Base-by-base conservation (phyloP, 73 alveolate genomes). In the Tetrahymena borealis region DNA sequence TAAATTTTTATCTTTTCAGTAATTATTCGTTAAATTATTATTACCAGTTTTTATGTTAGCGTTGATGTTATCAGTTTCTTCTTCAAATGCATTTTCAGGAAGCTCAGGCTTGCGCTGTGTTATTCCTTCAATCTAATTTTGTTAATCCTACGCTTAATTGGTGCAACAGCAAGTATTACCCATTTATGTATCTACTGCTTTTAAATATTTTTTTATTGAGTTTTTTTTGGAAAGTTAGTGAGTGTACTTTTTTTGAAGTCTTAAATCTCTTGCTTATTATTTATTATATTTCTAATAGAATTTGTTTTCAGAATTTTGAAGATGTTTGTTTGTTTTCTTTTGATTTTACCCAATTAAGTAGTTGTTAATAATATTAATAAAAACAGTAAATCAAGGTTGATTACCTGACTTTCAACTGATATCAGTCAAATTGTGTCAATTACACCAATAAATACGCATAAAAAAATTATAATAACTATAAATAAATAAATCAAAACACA, bases 81-180 rank as follows among this genome's bases (percentile, higher is more conserved):
- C 85, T 24, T 60, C 85, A 60, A 60, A 60, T 60, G 85, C 85
- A 60, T 60, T 60, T 60, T 60, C 85, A 60, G 85, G 85, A 60
- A 60, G 85, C 85, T 60, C 85, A 60, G 85, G 85, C 10, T 60
- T 60, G 85, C 85, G 85, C 37, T 60, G 16, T 24, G 85, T 60
- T 60, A 60, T 60, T 60, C 85, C 85, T 60, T 60, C 85, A 24
- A 60, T 60, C 16, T 60, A 60, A 60, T 60, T 60, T 28, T 60
- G 15, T 9, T 60, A 60, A 60, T 60, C 85, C 28, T 60, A 60
- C 28, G 85, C 85, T 60, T 60, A 60, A 35, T 60, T 60, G 85
- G 85, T 60, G 28, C 85, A 60, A 60, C 85, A 60, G 85, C 85
- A 60, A 24, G 85, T 60, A 60, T 60, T 60, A 60, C 85, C 85